Evolutionary conservation across 768 basidiomycete species (phyloP), one percentile per base, ranked within the genome.

Genomic region (Boletus sp.): DNA sequence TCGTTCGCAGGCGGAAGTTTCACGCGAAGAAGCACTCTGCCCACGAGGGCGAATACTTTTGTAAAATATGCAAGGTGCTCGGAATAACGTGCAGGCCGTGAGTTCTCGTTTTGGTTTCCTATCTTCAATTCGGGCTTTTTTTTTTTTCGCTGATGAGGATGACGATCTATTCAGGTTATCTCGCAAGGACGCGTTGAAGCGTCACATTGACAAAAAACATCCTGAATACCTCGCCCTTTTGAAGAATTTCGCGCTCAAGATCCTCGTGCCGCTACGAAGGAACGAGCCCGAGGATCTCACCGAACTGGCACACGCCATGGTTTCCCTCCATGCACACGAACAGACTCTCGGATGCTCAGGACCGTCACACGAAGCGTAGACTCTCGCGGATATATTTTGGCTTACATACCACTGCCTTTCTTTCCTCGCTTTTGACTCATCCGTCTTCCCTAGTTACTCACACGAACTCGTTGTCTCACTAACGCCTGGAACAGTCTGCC

Each of bases 141-240:
- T 30, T 38, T 4, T 13, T 34, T 32, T 30, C 17, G 13, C 21
- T 56, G 19, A 56, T 7, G 21, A n/a, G n/a, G n/a, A n/a, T 23
- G 2, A 6, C 11, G 10, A 33, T 42, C n/a, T 7, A 5, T 34
- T 15, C 25, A 57, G 55, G 1, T 4, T 50, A 3, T 50, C 56
- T n/a, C 39, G 47, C 15, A 57, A 32, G 27, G 56, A 57, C 3
- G 32, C 34, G 0, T 17, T 57, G 4, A 57, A 57, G 17, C 41
- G 55, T 7, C 56, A 57, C 5, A 9, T 52, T 0, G 7, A 23
- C 0, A 9, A 2, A 4, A 41, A 49, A 9, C 51, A 53, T 6
- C 9, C 34, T 0, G 1, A 29, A 8, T 17, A 15, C 6, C 5
- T 3, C 8, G 0, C 7, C 8, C 48, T 49, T 5, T 8, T 38